Base-by-base conservation (phyloP, 2,329 filamentous ascomycete genomes). In the Mycosphaerella sp. region DNA sequence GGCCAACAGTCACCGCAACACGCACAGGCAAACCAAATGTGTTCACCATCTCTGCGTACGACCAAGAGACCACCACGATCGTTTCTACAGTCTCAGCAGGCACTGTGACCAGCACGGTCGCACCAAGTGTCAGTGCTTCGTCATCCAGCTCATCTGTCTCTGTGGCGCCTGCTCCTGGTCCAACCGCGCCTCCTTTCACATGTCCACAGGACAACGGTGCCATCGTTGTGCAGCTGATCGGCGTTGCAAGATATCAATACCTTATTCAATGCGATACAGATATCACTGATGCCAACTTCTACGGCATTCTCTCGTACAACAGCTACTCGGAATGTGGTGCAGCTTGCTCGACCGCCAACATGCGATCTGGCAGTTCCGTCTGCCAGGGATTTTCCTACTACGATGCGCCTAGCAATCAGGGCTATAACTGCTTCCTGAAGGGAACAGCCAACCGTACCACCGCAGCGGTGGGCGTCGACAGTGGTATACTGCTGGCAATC, bases 361-460 rank as follows among this genome's bases (percentile, higher is more conserved):
- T 58, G 36, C 58, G 60, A 4, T 62, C 67, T 46, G 59, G 64
- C 38, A 51, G 46, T 5, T 62, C 64, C 1, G 63, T 66, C n/a
- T 70, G 67, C 55, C 60, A 67, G 53, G 67, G 64, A 36, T 61
- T 65, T 7, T 64, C 63, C 4, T 68, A 63, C 60, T 66, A 64
- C 53, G 57, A 58, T n/a, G 51, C 58, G n/a, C 39, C 56, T 6
- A 57, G 59, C 31, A 45, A 48, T 23, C 49, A 59, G 14, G 64
- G 62, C 8, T 60, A 59, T 38, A 69, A 69, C 45, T 70, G 68
- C 51, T 67, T 68, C 58, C 51, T 70, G 45, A 69, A 69, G 53
- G 48, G 58, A 2, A 56, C 57, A 10, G 61, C 62, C 10, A 63
- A 66, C 21, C 56, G 52, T 10, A 62, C 57, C 9, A 61, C 66